phyloP scores from a whole-genome alignment of 2,329 filamentous ascomycete species.

The Ciborinia camelliae region DNA sequence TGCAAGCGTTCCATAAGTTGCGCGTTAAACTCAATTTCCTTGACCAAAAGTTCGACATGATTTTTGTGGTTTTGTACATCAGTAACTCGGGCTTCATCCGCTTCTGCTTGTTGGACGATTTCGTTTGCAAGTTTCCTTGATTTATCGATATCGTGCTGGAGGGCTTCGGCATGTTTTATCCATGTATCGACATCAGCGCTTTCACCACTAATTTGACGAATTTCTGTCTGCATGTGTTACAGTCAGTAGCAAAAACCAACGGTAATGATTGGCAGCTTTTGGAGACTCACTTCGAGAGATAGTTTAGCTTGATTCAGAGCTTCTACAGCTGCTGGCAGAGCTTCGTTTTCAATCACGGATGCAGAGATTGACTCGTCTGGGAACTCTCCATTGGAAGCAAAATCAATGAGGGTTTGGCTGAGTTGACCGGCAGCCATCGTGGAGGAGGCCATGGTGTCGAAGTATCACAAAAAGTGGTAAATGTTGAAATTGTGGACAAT shows the following conservation, averaged over 20 bases:
- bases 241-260: conserved; percentile 17
- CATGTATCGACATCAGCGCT: conserved; percentile 80
- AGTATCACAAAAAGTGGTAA: not conserved
- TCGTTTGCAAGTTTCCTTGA: conserved; percentile 76
- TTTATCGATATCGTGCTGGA: conserved; percentile 80
- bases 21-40: conserved; percentile 57
- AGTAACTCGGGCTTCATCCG: conserved; percentile 47
- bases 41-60: conserved; percentile 54
- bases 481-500: not conserved
- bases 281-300: conserved; percentile 43
- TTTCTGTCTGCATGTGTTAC: conserved; percentile 46
- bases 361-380: conserved; percentile 45
- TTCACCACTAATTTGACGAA: conserved; percentile 72
- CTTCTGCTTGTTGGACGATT: conserved; percentile 75
- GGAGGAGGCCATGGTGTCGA: conserved; percentile 31
- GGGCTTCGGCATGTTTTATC: conserved; percentile 77
- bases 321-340: conserved; percentile 43
- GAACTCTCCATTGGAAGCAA: conserved; percentile 49
- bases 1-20: conserved; percentile 52
- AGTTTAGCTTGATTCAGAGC: conserved; percentile 44
- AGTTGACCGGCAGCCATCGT: conserved; percentile 35
- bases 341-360: conserved; percentile 28
- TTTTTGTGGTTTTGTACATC: conserved; percentile 46
- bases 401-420: conserved; percentile 61
- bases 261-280: not conserved